Percentiles rank a stretch among this genome's conserved stretches.
Evolutionary conservation across 164 flowering plant genomes (phyloP).

Genomic region (Tinospora cordifolia): DNA sequence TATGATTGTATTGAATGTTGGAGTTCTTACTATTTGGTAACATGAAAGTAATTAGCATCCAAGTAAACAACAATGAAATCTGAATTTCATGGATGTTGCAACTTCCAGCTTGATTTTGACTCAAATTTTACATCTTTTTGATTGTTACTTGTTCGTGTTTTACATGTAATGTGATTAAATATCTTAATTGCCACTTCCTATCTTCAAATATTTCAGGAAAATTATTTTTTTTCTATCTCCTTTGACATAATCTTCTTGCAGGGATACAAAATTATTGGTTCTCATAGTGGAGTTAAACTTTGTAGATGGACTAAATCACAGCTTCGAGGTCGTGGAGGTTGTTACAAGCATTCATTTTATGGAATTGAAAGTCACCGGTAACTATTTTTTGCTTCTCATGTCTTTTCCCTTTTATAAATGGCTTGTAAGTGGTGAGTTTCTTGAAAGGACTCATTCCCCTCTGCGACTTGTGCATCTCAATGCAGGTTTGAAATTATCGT

Average conservation of each 20-base stretch:
- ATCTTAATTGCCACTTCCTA: background rate
- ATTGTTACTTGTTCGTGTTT: background rate
- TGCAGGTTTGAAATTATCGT: no score
- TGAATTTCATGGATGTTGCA: background rate
- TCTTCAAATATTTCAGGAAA: background rate
- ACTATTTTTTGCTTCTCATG: slow-evolving; percentile 8
- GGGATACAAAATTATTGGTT: slow-evolving; percentile 97
- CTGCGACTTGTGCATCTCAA: no score
- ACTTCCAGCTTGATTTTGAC: background rate
- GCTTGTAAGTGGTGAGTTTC: no score
- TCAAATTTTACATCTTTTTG: background rate
- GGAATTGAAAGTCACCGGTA: slow-evolving; percentile 97
- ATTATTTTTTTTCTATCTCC: background rate
- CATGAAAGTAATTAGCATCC: background rate
- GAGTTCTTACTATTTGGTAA: background rate
- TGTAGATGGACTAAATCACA: slow-evolving; percentile 99
- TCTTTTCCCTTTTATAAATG: background rate
- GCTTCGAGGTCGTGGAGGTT: slow-evolving; percentile 97
- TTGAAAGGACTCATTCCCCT: no score
- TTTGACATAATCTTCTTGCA: slow-evolving; percentile 32
- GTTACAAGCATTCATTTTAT: slow-evolving; percentile 98
- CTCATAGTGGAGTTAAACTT: slow-evolving; percentile 96
- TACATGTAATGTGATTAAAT: background rate
- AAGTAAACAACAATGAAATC: background rate
- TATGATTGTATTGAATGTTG: background rate